Conservation (phyloP, 2,329 filamentous ascomycete species). For the Cladosporium phlei region DNA sequence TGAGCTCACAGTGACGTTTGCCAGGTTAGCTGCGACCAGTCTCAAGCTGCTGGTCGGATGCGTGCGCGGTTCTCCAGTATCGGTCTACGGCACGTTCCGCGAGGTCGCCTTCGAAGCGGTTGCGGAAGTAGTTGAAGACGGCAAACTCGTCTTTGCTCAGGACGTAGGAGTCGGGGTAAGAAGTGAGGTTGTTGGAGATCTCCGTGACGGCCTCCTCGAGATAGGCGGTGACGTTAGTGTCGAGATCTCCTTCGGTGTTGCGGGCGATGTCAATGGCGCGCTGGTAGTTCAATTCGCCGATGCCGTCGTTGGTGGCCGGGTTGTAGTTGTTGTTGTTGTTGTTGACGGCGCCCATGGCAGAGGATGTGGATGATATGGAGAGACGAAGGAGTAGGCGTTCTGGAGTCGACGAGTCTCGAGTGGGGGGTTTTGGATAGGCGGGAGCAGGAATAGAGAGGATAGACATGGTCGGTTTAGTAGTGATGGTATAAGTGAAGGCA, state of each 20-base stretch:
- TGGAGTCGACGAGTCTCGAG: constrained; percentile 19
- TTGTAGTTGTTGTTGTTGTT: constrained; percentile 29
- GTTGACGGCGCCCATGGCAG: constrained; percentile 37
- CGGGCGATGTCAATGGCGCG: constrained; percentile 71
- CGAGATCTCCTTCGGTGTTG: constrained; percentile 64
- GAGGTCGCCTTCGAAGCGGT: constrained; percentile 55
- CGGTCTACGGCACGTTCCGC: constrained; percentile 51
- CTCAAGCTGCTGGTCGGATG: constrained; percentile 1
- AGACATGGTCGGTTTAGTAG: constrained; percentile 11
- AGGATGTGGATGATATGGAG: constrained; percentile 10
- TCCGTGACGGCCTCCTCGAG: constrained; percentile 60
- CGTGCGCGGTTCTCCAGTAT: constrained; percentile 48
- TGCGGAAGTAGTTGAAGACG: constrained; percentile 79
- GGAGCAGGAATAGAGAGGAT: constrained; percentile 18
- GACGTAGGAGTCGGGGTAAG: constrained; percentile 64
- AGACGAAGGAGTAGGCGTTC: constrained; percentile 13
- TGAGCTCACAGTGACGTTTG: constrained; percentile 12
- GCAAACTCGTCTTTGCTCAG: constrained; percentile 75
- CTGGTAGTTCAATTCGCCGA: constrained; percentile 49
- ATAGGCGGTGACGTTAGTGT: constrained; percentile 58
- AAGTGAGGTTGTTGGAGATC: constrained; percentile 65
- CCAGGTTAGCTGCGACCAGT: constrained; percentile 10
- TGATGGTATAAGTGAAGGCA: no score
- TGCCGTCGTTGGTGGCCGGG: constrained; percentile 26
- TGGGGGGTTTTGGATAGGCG: constrained; percentile 26